Evolutionary conservation across 1,284 basidiomycete genomes (phyloP), one percentile per base, ranked within the genome.

Genomic region (Inonotus obliquus): DNA sequence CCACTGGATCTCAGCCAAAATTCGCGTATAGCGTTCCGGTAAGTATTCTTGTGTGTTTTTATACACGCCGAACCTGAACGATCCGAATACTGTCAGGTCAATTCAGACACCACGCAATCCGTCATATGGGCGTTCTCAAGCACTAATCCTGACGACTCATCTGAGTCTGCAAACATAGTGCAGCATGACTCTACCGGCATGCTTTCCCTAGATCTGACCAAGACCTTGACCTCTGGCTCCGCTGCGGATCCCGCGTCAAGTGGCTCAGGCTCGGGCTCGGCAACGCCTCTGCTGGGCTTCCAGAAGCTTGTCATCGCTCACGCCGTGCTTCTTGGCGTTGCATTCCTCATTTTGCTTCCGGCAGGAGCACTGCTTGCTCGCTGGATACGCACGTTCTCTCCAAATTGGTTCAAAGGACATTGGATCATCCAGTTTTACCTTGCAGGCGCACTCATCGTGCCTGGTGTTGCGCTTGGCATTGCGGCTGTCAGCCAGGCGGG

Each of bases 291-390:
- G 21, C 67, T 69, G 52, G 72, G 71, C 4, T 78, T 74, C 63
- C 75, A 81, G 68, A 73, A 75, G 62, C 65, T 77, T 54, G 74
- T 86, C 38, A 69, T 85, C 48, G 80, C 83, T 0, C 85, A 87
- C 70, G 83, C 78, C 1, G 73, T 81, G 35, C 74, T 83, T 61
- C 81, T 78, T 51, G 73, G 74, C 5, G 57, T 84, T 27, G 86
- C 81, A 0, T 86, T 86, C 66, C 72, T 87, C 61, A 52, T 87
- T 6, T 70, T 89, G 38, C 73, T 88, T 0, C 87, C 87, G 2
- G 69, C 74, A 21, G 86, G 84, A 4, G 81, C 80, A 1, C 73
- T 90, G 35, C 65, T 87, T 25, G 85, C 82, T 1, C 77, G 87
- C 38, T 83, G 80, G 65, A 73, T 82, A 23, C 74, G 86, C 57